Evolutionary conservation across 2,329 filamentous ascomycete genomes (phyloP), one percentile per base, ranked within the genome.

Genomic region (Zopfia rhizophila): DNA sequence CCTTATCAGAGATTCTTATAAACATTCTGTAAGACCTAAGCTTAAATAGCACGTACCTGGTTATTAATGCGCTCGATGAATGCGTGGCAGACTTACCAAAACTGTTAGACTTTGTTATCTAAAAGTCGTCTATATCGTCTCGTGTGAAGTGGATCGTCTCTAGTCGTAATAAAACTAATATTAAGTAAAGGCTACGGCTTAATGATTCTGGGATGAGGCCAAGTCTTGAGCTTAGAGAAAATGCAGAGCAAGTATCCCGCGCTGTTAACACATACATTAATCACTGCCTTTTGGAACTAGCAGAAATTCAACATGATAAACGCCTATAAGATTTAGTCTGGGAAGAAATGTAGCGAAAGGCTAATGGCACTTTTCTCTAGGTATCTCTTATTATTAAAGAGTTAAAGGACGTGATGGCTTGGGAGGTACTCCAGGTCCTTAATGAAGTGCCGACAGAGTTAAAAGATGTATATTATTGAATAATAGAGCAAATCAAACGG

Each of bases 201-300:
- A 36, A 42, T 0, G 23, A 38, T 3, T 30, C 63, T 7, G 60
- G 58, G 12, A 12, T 53, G 3, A 61, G 46, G 23, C 38, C 75
- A 1, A 40, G 38, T 17, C 65, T 58, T 28, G 55, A 77, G 30
- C 30, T 18, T 56, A 78, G n/a, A n/a, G n/a, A n/a, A n/a, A n/a
- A n/a, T n/a, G n/a, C n/a, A n/a, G n/a, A n/a, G n/a, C 25, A 40
- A 40, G 53, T 75, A 11, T 65, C 63, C 1, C 14, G 37, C 0
- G 72, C 74, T 21, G 69, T 78, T 4, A 18, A 48, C 1, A 33
- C 13, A 3, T 80, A 73, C 24, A 76, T 78, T 36, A 4, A 58
- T 0, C 24, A 54, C 33, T 72, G 71, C 37, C 60, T 75, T 0
- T 5, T 21, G 3, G 33, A 48, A 7, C 10, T 43, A 17, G 8